phyloP scores from a whole-genome alignment of 2,329 filamentous ascomycete species.

The Phaeophleospora eucalypticola region DNA sequence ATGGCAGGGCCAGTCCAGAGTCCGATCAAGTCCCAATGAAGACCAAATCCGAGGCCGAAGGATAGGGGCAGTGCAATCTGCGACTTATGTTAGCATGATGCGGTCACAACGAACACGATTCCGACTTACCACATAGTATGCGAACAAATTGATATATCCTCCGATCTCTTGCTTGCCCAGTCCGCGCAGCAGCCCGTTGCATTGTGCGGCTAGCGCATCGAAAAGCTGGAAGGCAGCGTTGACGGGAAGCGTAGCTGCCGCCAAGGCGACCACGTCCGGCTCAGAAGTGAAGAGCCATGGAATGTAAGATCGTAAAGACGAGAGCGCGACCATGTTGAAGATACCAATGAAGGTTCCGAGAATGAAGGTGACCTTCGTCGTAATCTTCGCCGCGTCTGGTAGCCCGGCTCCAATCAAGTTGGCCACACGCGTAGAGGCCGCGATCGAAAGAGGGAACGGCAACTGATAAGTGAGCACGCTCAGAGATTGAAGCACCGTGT shows the following conservation, averaged over 20 bases:
- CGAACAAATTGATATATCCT: constrained; percentile 79
- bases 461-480: constrained; percentile 82
- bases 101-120: not conserved
- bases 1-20: constrained; percentile 66
- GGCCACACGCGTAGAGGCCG: constrained; percentile 80
- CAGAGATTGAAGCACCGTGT: constrained; percentile 77
- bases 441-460: constrained; percentile 86
- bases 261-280: constrained; percentile 62
- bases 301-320: constrained; percentile 65
- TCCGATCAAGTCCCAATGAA: constrained; percentile 72
- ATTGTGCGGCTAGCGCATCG: constrained; percentile 73
- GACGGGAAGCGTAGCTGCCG: constrained; percentile 66
- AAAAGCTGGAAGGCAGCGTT: constrained; percentile 88
- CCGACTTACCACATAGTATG: constrained; percentile 65
- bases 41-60: constrained; percentile 70
- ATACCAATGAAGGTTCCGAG: constrained; percentile 68
- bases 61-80: constrained; percentile 75
- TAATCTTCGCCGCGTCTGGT: constrained; percentile 72
- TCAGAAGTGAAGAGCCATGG: constrained; percentile 70
- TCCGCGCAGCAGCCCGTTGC: constrained; percentile 80
- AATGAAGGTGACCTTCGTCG: constrained; percentile 70
- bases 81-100: constrained; percentile 2
- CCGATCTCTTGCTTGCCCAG: constrained; percentile 86
- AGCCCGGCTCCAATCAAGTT: constrained; percentile 88
- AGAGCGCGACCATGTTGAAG: constrained; percentile 71